These are phyloP conservation scores for Lentinula raphanica DNA, from an alignment of 768 basidiomycete species.

Conservation along the genomic window DNA sequence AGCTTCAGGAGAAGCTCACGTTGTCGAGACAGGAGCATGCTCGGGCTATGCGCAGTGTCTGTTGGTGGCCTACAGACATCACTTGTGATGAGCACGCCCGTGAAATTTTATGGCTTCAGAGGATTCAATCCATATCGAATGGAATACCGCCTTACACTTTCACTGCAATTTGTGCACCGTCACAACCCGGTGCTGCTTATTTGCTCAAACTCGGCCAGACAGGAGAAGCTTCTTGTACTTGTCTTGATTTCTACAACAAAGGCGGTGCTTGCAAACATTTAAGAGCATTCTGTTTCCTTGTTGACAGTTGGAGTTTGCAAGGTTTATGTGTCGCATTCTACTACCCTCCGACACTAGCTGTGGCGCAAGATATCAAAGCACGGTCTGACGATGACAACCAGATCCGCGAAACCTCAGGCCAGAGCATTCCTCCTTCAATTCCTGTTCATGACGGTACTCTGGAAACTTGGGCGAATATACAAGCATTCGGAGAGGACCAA, in stretches of 20 bases:
- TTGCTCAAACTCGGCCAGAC: not conserved
- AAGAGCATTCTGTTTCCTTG: not conserved
- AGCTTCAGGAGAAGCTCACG: not conserved
- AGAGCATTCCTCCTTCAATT: too few species aligned
- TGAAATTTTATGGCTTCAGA: not conserved
- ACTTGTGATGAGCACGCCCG: not conserved
- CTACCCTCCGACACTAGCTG: not conserved
- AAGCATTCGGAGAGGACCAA: not conserved
- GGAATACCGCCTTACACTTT: not conserved
- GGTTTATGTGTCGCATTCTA: not conserved
- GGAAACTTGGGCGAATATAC: not conserved
- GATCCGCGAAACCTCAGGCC: not conserved
- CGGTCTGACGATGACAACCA: too few species aligned
- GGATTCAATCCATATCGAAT: not conserved
- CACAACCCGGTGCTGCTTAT: not conserved
- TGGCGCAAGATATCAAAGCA: not conserved
- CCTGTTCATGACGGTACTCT: not conserved
- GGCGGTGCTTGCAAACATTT: constrained; percentile 1
- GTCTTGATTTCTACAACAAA: not conserved
- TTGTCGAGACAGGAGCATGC: not conserved
- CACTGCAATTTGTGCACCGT: not conserved
- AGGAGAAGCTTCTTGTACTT: not conserved
- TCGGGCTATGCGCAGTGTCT: not conserved
- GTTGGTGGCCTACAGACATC: not conserved
- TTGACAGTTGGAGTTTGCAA: not conserved